Conservation (phyloP, 805 yeast species). For the Kodamaea fukazawae region DNA sequence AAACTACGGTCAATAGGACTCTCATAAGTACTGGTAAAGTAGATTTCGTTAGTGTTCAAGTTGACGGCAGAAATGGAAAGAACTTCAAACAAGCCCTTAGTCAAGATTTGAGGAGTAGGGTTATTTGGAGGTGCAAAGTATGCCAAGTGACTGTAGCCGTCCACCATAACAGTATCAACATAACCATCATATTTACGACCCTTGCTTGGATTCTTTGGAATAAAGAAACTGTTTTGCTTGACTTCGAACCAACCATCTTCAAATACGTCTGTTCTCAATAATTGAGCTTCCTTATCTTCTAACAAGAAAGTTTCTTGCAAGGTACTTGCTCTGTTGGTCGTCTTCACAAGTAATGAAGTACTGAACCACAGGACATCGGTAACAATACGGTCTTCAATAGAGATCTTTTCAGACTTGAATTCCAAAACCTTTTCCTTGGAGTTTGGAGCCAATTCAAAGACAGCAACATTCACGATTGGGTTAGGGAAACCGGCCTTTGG, state of each 20-base stretch:
- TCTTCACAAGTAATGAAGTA: conserved; percentile 51
- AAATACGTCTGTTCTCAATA: conserved; percentile 46
- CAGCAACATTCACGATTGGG: conserved; percentile 50
- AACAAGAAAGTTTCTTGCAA: conserved; percentile 48
- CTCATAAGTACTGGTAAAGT: conserved; percentile 69
- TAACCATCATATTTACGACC: conserved; percentile 57
- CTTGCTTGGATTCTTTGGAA: conserved; percentile 34
- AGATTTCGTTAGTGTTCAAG: conserved; percentile 44
- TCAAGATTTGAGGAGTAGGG: conserved; percentile 45
- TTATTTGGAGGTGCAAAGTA: conserved; percentile 69
- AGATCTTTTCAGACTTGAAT: conserved; percentile 23
- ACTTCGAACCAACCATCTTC: conserved; percentile 62
- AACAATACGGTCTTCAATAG: conserved; percentile 46
- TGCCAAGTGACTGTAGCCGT: conserved; percentile 74
- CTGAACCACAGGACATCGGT: conserved; percentile 63
- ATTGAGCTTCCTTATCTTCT: conserved; percentile 31
- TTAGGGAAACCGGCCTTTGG: conserved; percentile 71
- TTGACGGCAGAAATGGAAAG: conserved; percentile 63
- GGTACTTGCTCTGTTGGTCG: conserved; percentile 62
- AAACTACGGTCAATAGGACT: conserved; percentile 84
- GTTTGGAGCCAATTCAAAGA: conserved; percentile 35
- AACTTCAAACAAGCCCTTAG: conserved; percentile 90
- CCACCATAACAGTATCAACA: conserved; percentile 66
- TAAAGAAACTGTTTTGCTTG: conserved; percentile 28
- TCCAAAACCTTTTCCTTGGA: conserved; percentile 10